Percentiles rank a stretch among this genome's conserved stretches.
phyloP scores from a whole-genome alignment of 306 rosid species.

The Quercus alba region DNA sequence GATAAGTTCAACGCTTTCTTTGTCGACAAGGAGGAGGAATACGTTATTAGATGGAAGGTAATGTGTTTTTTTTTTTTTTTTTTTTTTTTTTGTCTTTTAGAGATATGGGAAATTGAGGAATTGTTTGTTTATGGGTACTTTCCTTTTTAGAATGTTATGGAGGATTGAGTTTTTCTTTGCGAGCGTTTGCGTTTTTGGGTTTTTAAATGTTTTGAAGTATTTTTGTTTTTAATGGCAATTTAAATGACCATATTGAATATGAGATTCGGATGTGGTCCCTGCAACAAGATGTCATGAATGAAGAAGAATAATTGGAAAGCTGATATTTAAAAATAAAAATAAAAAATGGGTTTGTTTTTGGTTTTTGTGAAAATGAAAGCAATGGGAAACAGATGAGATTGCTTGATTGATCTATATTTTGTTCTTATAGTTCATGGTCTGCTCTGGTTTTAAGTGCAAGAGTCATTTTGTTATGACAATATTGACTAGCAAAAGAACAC shows the following conservation, averaged over 20 bases:
- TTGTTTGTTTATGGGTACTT: too few relatives aligned
- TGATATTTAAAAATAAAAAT: neutral
- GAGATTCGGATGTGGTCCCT: too few relatives aligned
- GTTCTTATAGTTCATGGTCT: too few relatives aligned
- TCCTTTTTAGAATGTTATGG: too few relatives aligned
- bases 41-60: conserved; percentile 70
- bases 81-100: neutral
- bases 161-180: too few relatives aligned
- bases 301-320: too few relatives aligned
- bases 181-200: too few relatives aligned
- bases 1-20: conserved; percentile 72
- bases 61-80: neutral
- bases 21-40: conserved; percentile 66
- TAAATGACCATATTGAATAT: too few relatives aligned
- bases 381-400: neutral
- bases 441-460: neutral
- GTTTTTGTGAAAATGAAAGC: neutral
- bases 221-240: too few relatives aligned
- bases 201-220: too few relatives aligned
- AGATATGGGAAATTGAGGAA: too few relatives aligned
- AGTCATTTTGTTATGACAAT: neutral
- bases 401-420: neutral
- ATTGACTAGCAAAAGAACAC: neutral
- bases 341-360: neutral
- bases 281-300: too few relatives aligned